phyloP scores from a whole-genome alignment of 106 monocot genomes.

The Dioscorea dumetorum region DNA sequence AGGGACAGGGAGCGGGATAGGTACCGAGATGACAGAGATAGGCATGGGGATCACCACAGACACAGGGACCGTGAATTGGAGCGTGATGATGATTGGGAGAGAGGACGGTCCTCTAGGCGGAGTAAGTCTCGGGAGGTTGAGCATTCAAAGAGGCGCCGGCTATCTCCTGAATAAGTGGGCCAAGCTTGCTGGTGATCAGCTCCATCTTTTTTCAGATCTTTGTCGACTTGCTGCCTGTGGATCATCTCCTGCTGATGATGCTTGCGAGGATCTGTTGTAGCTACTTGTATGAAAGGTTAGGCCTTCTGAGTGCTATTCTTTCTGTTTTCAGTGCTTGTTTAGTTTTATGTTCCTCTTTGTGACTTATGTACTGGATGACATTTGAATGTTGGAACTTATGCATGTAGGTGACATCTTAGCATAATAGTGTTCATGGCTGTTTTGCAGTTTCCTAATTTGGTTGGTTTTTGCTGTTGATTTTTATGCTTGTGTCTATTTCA shows the following conservation, averaged over 20 bases:
- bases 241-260: constrained; percentile 12
- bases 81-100: constrained; percentile 64
- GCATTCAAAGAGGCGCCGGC: constrained; percentile 60
- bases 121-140: constrained; percentile 78
- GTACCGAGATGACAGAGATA: constrained; percentile 69
- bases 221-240: neutral
- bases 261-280: constrained; percentile 16
- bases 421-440: too few relatives aligned
- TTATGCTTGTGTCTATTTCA: too few relatives aligned
- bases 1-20: constrained; percentile 49
- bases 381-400: constrained; percentile 5
- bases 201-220: neutral
- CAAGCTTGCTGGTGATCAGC: neutral
- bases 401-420: neutral
- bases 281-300: constrained; percentile 14
- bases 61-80: constrained; percentile 50
- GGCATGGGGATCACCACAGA: constrained; percentile 48
- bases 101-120: constrained; percentile 52
- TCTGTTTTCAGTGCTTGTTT: constrained; percentile 1
- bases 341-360: neutral
- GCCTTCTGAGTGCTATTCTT: constrained; percentile 1
- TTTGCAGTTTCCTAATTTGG: too few relatives aligned
- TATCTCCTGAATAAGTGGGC: constrained; percentile 26
- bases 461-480: too few relatives aligned
- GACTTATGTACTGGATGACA: neutral